Evolutionary conservation across 352 stramenopile genomes (phyloP).

Genomic region (Saprolegnia diclina): DNA sequence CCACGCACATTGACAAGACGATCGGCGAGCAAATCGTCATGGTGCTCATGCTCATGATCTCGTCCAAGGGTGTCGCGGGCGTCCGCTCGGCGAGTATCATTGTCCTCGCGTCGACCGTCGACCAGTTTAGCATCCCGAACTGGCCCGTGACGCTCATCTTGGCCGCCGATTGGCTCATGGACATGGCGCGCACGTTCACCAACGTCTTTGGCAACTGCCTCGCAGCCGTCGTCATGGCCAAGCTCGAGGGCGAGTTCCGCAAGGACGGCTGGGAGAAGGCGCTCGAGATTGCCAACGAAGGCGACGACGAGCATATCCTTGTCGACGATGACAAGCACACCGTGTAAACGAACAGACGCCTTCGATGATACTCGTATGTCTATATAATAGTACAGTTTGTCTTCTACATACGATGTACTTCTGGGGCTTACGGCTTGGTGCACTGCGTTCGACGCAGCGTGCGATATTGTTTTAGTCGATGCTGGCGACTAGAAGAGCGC

Average conservation of each 20-base stretch:
- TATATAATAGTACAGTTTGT: no score
- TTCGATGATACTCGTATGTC: no score
- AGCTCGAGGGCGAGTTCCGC: slow-evolving; percentile 55
- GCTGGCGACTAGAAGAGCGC: no score
- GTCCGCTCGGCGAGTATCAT: slow-evolving; percentile 45
- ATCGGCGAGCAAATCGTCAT: slow-evolving; percentile 56
- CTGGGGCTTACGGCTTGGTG: no score
- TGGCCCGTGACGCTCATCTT: slow-evolving; percentile 55
- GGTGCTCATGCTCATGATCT: slow-evolving; percentile 54
- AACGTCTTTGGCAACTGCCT: slow-evolving; percentile 57
- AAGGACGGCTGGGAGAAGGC: slow-evolving; percentile 39
- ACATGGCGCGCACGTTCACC: slow-evolving; percentile 49
- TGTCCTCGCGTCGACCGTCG: slow-evolving; percentile 42
- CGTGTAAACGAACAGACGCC: no score
- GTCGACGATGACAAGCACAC: no score
- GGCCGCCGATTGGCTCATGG: slow-evolving; percentile 54
- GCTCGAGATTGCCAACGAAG: background rate
- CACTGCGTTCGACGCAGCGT: no score
- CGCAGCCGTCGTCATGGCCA: slow-evolving; percentile 53
- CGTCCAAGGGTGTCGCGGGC: slow-evolving; percentile 48
- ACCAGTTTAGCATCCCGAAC: slow-evolving; percentile 49
- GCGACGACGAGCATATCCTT: background rate
- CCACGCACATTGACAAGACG: slow-evolving; percentile 39
- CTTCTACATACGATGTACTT: no score
- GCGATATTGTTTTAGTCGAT: no score